Percentiles rank a stretch among this genome's conserved stretches.
These are phyloP conservation scores for Boletus sp. DNA, from an alignment of 768 basidiomycete genomes.

Conservation along the genomic window DNA sequence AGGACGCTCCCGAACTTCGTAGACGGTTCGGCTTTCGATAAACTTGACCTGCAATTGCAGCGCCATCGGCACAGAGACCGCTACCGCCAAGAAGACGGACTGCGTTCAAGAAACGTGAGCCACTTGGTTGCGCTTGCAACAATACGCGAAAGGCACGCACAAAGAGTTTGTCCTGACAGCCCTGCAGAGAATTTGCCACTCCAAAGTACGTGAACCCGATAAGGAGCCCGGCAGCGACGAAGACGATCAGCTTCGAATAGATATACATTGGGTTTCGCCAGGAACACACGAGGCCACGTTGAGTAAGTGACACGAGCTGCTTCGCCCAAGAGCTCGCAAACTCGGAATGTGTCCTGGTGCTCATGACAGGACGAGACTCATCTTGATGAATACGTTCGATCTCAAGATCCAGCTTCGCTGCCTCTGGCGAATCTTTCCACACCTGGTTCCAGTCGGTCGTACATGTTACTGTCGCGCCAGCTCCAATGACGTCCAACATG, in stretches of 20 bases:
- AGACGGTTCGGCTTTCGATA: constrained; percentile 51
- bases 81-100: constrained; percentile 50
- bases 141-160: constrained; percentile 16
- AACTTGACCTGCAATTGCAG: constrained; percentile 61
- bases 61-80: constrained; percentile 43
- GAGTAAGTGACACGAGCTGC: constrained; percentile 32
- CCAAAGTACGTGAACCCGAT: constrained; percentile 45
- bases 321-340: constrained; percentile 40
- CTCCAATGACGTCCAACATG: constrained; percentile 53
- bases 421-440: constrained; percentile 47
- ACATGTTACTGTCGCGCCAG: constrained; percentile 47
- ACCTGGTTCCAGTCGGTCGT: constrained; percentile 46
- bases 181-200: constrained; percentile 35
- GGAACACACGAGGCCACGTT: constrained; percentile 31
- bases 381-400: constrained; percentile 43
- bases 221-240: constrained; percentile 32
- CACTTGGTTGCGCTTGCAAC: neutral
- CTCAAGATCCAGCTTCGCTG: constrained; percentile 35
- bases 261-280: constrained; percentile 43
- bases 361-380: constrained; percentile 22
- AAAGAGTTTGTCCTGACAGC: constrained; percentile 38
- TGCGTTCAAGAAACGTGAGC: constrained; percentile 13
- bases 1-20: constrained; percentile 61
- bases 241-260: constrained; percentile 37
- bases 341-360: constrained; percentile 24